Base-by-base conservation (phyloP, 257 asterid species). In the Rauvolfia tetraphylla region DNA sequence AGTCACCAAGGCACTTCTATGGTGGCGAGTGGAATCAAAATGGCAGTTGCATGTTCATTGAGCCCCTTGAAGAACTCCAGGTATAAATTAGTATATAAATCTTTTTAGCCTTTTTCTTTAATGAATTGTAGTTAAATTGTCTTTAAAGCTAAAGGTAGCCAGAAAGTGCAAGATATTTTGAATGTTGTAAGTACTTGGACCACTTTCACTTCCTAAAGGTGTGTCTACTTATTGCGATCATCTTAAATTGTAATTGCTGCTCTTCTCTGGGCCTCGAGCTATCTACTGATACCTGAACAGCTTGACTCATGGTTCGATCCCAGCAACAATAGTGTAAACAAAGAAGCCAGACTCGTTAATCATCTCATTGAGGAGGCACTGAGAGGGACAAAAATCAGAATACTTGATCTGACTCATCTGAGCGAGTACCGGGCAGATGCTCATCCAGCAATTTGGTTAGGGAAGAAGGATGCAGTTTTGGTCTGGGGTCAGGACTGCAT, bases 1-100 rank as follows among this genome's bases (percentile, higher is more conserved):
- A 95, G 78, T 95, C 98, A 20, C 99, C 99, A 44, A 87, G 99
- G 79, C 99, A 95, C 80, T 95, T 95, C 79, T 90, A 91, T 14
- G 98, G 99, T 49, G 99, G 99, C 15, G 97, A 95, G 2, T 92
- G 99, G 98, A 91, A 95, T 86, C 96, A 90, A 72, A 95, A 95
- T 54, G 98, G 98, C n/a, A 92, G 98, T 82, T 95, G 99, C 82
- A 75, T 92, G 84, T 84, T 91, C 68, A 81, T 86, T 41, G 89
- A 89, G 65, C 98, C 92, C 75, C 96, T 95, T 42, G 86, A 88
- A 56, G 91, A 90, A 81, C 79, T 54, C 73, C 94, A 92, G 98
- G 98, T 92, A 79, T 71, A 75, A 57, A 22, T 51, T 31, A 20
- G 27, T 63, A 7, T 63, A 20, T 31, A 27, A 41, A 36, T 31